These are phyloP conservation scores for Mortierella polycephala DNA, from an alignment of 371 early-diverging fungal species.

Conservation along the genomic window DNA sequence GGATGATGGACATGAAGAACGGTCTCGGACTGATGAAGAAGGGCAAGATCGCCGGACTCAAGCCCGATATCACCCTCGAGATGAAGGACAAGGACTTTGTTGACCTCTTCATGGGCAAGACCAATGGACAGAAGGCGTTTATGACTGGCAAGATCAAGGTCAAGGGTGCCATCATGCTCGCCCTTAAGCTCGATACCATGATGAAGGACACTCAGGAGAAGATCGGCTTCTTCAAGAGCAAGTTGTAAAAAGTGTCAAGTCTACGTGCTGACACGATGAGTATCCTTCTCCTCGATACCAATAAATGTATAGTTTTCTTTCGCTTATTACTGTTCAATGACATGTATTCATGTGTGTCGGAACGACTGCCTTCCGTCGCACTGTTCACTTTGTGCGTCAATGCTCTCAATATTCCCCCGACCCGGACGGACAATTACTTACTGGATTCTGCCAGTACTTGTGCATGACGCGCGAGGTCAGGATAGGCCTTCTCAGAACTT, in stretches of 20 bases:
- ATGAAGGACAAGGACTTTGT: conserved; percentile 86
- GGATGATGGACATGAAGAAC: conserved; percentile 83
- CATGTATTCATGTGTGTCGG: too few species aligned
- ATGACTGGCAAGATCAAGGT: conserved; percentile 88
- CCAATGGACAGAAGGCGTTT: conserved; percentile 86
- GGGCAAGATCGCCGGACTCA: conserved; percentile 71
- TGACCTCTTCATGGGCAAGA: conserved; percentile 83
- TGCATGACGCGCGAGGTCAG: conserved; percentile 18
- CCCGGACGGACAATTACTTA: too few species aligned
- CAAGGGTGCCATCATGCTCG: conserved; percentile 86
- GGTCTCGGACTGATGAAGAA: conserved; percentile 63
- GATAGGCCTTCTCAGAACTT: conserved; percentile 29
- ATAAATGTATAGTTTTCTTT: too few species aligned
- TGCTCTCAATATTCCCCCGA: too few species aligned
- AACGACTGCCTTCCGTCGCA: too few species aligned
- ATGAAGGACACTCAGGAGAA: conserved; percentile 54
- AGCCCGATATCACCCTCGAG: conserved; percentile 74
- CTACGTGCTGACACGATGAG: too few species aligned
- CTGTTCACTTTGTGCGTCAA: too few species aligned
- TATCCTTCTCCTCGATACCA: too few species aligned
- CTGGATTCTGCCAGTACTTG: too few species aligned
- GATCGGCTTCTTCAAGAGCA: conserved; percentile 53
- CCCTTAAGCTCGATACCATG: conserved; percentile 69
- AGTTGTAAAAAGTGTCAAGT: conserved; percentile 14
- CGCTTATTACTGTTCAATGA: too few species aligned